A percentile compares a stretch with the other conserved stretches of the same genome.
Evolutionary conservation across 225 moss, liverwort and hornwort species (phyloP).

Genomic region (Rhytidiadelphus loreus): DNA sequence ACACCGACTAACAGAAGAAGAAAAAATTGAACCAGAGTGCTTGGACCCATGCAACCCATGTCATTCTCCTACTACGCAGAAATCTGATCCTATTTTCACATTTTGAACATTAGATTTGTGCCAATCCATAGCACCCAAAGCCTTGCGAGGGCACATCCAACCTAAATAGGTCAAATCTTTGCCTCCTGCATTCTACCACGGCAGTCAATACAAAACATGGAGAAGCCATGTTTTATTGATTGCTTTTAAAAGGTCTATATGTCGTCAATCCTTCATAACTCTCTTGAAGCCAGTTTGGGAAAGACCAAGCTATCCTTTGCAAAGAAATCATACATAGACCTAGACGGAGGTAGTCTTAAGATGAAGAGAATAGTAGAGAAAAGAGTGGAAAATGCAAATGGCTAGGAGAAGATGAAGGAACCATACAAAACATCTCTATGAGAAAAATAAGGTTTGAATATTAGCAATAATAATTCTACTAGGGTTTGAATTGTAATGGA

Average conservation of each 20-base stretch:
- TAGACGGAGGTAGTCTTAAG: not conserved
- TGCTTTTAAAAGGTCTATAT: not conserved
- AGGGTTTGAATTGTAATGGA: not conserved
- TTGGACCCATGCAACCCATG: not conserved
- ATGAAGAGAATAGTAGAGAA: not conserved
- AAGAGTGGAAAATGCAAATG: not conserved
- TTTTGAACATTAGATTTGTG: not conserved
- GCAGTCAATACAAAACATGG: not conserved
- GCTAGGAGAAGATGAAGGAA: not conserved
- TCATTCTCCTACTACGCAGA: not conserved
- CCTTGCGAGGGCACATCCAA: not conserved
- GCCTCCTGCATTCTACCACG: not conserved
- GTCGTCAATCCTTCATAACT: not conserved
- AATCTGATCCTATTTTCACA: not conserved
- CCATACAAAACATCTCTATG: not conserved
- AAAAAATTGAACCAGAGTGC: not conserved
- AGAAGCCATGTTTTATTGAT: not conserved
- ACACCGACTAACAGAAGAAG: not conserved
- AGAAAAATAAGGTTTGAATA: not conserved
- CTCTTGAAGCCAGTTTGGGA: not conserved
- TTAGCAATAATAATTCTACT: not conserved
- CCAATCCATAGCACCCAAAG: not conserved
- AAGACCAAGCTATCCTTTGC: not conserved
- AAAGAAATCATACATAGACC: not conserved
- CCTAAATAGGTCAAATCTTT: too few relatives aligned